Evolutionary conservation across 2,329 filamentous ascomycete species (phyloP).

Genomic region (Phoma sp.): DNA sequence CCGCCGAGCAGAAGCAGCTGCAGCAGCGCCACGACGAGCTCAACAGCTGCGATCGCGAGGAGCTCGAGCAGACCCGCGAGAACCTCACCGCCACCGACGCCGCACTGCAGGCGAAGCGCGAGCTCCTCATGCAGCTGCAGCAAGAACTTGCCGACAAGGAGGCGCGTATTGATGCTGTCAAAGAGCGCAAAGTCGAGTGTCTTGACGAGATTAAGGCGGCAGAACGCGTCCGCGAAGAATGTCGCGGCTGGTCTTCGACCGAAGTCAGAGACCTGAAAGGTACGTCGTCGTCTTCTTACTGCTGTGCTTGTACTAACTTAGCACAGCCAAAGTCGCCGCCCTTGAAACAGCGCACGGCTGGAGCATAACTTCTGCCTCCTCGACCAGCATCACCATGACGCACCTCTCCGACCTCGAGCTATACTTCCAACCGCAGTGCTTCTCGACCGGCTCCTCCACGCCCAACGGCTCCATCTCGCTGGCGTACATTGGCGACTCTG

Average conservation of each 20-base stretch:
- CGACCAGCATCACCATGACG: conserved; percentile 70
- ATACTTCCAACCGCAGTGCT: conserved; percentile 71
- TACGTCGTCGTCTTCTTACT: conserved; percentile 45
- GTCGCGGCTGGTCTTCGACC: conserved; percentile 82
- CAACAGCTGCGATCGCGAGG: conserved; percentile 79
- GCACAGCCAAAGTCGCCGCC: conserved; percentile 66
- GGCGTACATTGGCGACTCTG: conserved; percentile 69
- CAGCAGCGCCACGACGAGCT: conserved; percentile 76
- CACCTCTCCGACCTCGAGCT: conserved; percentile 76
- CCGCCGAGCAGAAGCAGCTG: conserved; percentile 69
- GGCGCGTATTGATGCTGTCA: conserved; percentile 65
- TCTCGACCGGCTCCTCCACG: conserved; percentile 56
- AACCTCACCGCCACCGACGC: conserved; percentile 69
- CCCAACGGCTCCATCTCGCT: conserved; percentile 65
- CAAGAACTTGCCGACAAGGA: conserved; percentile 72
- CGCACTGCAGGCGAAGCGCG: conserved; percentile 73
- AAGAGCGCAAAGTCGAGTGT: conserved; percentile 72
- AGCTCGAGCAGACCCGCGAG: conserved; percentile 75
- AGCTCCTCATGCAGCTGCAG: conserved; percentile 70
- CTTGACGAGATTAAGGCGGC: conserved; percentile 79
- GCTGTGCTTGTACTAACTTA: conserved; percentile 45
- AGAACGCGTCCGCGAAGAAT: conserved; percentile 84
- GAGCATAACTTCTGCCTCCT: conserved; percentile 70
- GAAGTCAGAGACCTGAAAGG: conserved; percentile 83
- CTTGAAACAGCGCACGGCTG: conserved; percentile 74